phyloP scores from a whole-genome alignment of 108 stramenopile genomes.

The Craspedostauros australis region DNA sequence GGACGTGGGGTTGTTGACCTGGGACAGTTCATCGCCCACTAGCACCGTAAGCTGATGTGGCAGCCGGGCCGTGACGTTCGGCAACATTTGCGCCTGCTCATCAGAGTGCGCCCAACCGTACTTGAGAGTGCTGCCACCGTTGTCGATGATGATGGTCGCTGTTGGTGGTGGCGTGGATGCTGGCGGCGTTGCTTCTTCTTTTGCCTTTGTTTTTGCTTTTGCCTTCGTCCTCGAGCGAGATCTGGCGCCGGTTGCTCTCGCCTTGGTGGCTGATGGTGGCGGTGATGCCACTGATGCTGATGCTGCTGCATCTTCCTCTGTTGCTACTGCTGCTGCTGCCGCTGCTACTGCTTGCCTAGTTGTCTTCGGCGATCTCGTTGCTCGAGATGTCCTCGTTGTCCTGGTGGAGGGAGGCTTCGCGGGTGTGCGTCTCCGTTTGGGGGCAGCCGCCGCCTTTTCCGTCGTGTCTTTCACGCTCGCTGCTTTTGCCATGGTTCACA shows the following conservation, averaged over 20 bases:
- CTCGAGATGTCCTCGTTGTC: too few species aligned
- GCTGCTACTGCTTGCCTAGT: background rate
- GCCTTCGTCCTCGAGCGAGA: background rate
- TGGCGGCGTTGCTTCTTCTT: background rate
- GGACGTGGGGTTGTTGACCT: conserved; percentile 62
- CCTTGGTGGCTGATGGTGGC: background rate
- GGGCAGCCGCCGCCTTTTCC: too few species aligned
- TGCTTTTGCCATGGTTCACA: too few species aligned
- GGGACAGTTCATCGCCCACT: conserved; percentile 47
- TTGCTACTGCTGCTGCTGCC: background rate
- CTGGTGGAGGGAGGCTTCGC: too few species aligned
- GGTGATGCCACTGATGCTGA: background rate
- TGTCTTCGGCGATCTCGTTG: too few species aligned
- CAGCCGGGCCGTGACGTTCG: conserved; percentile 74
- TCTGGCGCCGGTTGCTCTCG: background rate
- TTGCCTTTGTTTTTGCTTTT: background rate
- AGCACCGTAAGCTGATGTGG: conserved; percentile 69
- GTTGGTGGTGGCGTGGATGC: conserved; percentile 21
- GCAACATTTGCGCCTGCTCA: conserved; percentile 18
- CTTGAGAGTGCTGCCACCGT: conserved; percentile 76
- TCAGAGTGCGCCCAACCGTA: conserved; percentile 51
- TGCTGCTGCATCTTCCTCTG: background rate
- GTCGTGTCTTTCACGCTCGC: too few species aligned
- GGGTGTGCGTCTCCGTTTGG: too few species aligned
- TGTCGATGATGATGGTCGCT: conserved; percentile 62